Evolutionary conservation across 1,284 basidiomycete species (phyloP).

Genomic region (Cryptococcus jaspeensis): DNA sequence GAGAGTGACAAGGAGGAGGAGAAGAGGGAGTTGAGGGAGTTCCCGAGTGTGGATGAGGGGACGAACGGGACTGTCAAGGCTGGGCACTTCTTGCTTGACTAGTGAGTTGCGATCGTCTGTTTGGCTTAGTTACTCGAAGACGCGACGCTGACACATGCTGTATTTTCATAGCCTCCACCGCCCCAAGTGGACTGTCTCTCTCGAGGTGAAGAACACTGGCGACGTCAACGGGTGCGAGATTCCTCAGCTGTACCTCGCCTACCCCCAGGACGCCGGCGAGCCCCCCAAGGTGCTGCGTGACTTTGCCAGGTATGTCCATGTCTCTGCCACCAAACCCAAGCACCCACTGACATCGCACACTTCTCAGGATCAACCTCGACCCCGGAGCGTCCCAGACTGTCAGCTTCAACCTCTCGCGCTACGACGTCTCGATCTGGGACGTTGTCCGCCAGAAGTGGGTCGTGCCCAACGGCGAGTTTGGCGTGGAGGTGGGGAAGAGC

Average conservation of each 20-base stretch:
- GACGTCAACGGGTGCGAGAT: slow-evolving; percentile 50
- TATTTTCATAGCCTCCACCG: slow-evolving; percentile 39
- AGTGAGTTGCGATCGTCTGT: neutral
- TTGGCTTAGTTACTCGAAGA: neutral
- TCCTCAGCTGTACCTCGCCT: slow-evolving; percentile 48
- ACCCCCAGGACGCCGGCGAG: slow-evolving; percentile 45
- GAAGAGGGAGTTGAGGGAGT: too few species aligned
- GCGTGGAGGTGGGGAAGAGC: slow-evolving; percentile 35
- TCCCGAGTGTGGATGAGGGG: neutral
- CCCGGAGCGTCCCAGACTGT: slow-evolving; percentile 38
- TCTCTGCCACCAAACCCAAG: neutral
- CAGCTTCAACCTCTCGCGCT: slow-evolving; percentile 43
- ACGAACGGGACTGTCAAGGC: neutral
- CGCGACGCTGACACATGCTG: neutral
- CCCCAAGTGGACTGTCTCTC: slow-evolving; percentile 43
- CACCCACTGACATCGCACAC: neutral
- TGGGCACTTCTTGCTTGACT: neutral
- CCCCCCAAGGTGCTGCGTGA: slow-evolving; percentile 48
- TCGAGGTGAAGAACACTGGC: slow-evolving; percentile 54
- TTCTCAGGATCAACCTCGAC: slow-evolving; percentile 43
- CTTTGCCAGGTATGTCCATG: too few species aligned
- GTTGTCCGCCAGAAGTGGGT: slow-evolving; percentile 46
- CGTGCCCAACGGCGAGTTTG: slow-evolving; percentile 46
- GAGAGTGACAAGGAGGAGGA: neutral
- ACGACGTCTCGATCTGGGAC: slow-evolving; percentile 53